Percentiles rank a stretch among this genome's conserved stretches.
These are phyloP conservation scores for Penicillium sp. DNA, from an alignment of 2,329 filamentous ascomycete genomes.

Conservation along the genomic window DNA sequence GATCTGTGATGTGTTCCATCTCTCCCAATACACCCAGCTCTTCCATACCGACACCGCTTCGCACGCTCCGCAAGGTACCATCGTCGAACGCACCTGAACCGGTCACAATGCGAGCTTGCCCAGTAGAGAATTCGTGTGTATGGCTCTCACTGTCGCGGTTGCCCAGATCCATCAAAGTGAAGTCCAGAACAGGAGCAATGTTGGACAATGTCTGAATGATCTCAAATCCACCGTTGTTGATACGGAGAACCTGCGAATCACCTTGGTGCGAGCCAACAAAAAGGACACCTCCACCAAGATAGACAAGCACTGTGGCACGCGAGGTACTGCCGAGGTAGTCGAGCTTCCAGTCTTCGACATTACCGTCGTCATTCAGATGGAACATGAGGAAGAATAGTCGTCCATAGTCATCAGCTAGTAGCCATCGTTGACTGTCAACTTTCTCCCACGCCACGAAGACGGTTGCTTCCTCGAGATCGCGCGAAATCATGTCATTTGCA, in stretches of 20 bases:
- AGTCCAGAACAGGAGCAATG: slow-evolving; percentile 88
- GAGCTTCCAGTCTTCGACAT: slow-evolving; percentile 71
- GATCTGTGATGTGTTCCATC: slow-evolving; percentile 67
- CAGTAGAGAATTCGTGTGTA: slow-evolving; percentile 88
- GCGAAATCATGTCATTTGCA: slow-evolving; percentile 63
- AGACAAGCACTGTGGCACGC: slow-evolving; percentile 73
- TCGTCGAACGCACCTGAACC: slow-evolving; percentile 88
- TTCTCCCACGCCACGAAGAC: slow-evolving; percentile 91
- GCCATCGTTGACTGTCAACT: slow-evolving; percentile 75
- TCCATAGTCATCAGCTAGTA: slow-evolving; percentile 92
- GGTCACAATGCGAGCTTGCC: slow-evolving; percentile 88
- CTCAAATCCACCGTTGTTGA: slow-evolving; percentile 60
- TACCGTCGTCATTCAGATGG: slow-evolving; percentile 59
- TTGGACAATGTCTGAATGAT: slow-evolving; percentile 76
- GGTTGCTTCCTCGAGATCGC: slow-evolving; percentile 67
- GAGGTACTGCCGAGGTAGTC: slow-evolving; percentile 67
- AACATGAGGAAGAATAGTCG: slow-evolving; percentile 81
- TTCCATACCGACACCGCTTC: slow-evolving; percentile 90
- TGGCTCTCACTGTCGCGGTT: slow-evolving; percentile 75
- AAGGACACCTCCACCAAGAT: slow-evolving; percentile 64
- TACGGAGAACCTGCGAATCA: slow-evolving; percentile 77
- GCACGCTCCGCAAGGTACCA: slow-evolving; percentile 82
- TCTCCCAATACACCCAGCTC: slow-evolving; percentile 80
- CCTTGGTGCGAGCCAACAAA: slow-evolving; percentile 92
- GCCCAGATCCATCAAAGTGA: slow-evolving; percentile 94